Evolutionary conservation across 225 moss, liverwort and hornwort genomes (phyloP).

Genomic region (Pseudoscleropodium purum): DNA sequence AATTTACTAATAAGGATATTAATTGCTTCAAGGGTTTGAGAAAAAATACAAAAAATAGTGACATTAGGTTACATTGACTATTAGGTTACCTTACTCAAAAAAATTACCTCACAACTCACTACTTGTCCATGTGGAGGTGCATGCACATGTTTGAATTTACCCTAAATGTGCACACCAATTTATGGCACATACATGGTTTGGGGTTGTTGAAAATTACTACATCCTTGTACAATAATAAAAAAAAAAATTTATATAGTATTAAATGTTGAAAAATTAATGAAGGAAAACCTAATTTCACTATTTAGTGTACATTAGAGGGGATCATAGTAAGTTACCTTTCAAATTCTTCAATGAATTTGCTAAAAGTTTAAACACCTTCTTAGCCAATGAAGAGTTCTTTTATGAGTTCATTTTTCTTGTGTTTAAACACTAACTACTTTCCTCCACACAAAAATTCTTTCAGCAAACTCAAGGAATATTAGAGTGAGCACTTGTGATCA

Average conservation of each 20-base stretch:
- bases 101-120: not conserved
- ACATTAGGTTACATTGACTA: not conserved
- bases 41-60: not conserved
- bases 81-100: no score
- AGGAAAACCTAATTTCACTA: not conserved
- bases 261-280: no score
- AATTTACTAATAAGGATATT: not conserved
- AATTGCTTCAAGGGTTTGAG: not conserved
- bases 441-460: accelerated
- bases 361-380: not conserved
- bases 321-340: accelerated
- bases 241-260: no score
- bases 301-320: not conserved
- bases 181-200: no score
- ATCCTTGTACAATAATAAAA: not conserved
- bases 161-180: not conserved
- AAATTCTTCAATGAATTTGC: not conserved
- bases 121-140: accelerated
- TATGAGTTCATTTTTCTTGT: accelerated
- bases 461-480: accelerated
- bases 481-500: accelerated
- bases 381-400: not conserved
- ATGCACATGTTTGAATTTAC: accelerated
- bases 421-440: not conserved
- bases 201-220: not conserved